Conservation (phyloP, 1,284 basidiomycete species). For the Cutaneotrichosporon cutaneum region DNA sequence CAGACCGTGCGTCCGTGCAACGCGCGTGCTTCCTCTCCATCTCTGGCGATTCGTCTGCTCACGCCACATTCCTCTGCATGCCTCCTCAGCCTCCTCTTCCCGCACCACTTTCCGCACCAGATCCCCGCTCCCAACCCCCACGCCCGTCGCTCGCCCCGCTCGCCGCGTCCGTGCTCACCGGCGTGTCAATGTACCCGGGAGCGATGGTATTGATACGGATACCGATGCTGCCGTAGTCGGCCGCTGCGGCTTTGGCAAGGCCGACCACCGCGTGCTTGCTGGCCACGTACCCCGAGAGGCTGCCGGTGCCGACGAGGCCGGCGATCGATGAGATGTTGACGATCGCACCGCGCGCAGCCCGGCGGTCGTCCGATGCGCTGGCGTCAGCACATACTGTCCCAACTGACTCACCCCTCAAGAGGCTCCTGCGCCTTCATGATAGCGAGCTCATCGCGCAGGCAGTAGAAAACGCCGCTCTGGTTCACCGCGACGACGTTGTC, state of each 20-base stretch:
- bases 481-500: constrained; percentile 37
- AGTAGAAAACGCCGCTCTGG: constrained; percentile 26
- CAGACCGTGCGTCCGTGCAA: too few relatives aligned
- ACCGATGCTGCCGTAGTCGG: constrained; percentile 21
- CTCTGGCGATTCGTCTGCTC: too few relatives aligned
- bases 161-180: constrained; percentile 1
- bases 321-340: constrained; percentile 28
- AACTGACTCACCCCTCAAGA: constrained; percentile 13
- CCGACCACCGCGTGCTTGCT: constrained; percentile 31
- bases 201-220: constrained; percentile 26
- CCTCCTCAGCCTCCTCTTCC: too few relatives aligned
- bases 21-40: too few relatives aligned
- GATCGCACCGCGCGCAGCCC: constrained; percentile 28
- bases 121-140: too few relatives aligned
- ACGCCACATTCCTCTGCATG: too few relatives aligned
- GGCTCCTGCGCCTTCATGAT: constrained; percentile 28
- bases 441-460: constrained; percentile 28
- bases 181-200: constrained; percentile 24
- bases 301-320: constrained; percentile 6
- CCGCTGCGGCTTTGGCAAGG: constrained; percentile 21
- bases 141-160: not conserved
- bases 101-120: too few relatives aligned
- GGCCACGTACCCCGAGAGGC: constrained; percentile 13
- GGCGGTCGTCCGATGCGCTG: constrained; percentile 11
- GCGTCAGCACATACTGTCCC: constrained; percentile 19